Evolutionary conservation across 2,329 filamentous ascomycete species (phyloP).

Genomic region (Tolypocladium ophioglossoides): DNA sequence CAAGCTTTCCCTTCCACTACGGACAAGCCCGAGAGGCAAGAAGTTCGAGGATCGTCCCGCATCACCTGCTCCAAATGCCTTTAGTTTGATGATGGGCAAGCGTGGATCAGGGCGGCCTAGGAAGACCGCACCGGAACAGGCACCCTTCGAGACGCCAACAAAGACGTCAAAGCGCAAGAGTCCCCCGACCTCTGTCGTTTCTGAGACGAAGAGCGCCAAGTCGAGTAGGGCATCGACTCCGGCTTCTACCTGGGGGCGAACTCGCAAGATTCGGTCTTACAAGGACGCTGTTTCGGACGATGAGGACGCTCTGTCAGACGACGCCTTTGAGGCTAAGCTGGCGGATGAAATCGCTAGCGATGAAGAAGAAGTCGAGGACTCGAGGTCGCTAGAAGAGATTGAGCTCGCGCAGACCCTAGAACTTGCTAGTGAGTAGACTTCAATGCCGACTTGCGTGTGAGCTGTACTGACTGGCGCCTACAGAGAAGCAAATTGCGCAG

Average conservation of each 20-base stretch:
- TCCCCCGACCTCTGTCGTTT: constrained; percentile 17
- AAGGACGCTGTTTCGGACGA: constrained; percentile 27
- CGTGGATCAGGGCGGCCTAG: constrained; percentile 12
- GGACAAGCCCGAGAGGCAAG: constrained; percentile 23
- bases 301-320: constrained; percentile 50
- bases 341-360: constrained; percentile 47
- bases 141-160: constrained; percentile 8
- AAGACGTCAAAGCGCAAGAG: constrained; percentile 22
- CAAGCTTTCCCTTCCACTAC: constrained; percentile 20
- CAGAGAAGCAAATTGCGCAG: constrained; percentile 71
- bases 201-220: constrained; percentile 57
- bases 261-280: constrained; percentile 38
- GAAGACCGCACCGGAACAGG: constrained; percentile 13
- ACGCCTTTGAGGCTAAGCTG: constrained; percentile 72
- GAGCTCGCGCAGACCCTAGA: constrained; percentile 59
- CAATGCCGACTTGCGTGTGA: constrained; percentile 12
- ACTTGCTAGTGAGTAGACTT: constrained; percentile 53
- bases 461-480: not conserved
- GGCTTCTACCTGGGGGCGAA: constrained; percentile 38
- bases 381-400: constrained; percentile 45
- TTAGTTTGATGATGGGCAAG: constrained; percentile 43
- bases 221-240: constrained; percentile 70
- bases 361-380: constrained; percentile 19
- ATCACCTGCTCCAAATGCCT: constrained; percentile 30
- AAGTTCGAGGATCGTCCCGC: constrained; percentile 12